Evolutionary conservation across 805 yeast species (phyloP), one percentile per base, ranked within the genome.

Genomic region (Saturnispora zaruensis): DNA sequence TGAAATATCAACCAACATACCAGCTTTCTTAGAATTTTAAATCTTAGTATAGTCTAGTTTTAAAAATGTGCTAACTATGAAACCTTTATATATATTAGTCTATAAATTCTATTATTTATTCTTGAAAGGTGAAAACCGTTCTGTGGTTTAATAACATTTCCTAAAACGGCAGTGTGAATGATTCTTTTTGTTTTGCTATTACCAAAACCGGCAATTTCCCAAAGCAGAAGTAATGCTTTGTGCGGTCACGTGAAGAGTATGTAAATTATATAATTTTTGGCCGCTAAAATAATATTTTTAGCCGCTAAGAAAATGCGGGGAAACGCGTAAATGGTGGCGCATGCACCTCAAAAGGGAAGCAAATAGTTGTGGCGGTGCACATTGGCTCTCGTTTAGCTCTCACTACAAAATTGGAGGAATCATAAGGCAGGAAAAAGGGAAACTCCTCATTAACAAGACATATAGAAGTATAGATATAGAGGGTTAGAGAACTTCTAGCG

Each of bases 1-100:
- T 6, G 59, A 56, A 28, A 56, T 55, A 37, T 56, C 58, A 6
- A 43, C 49, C 18, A 56, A 48, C 59, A 47, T 47, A 5, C 24
- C 16, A 5, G 6, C 18, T 37, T 36, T n/a, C 20, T 21, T 20
- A 6, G n/a, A n/a, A n/a, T n/a, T n/a, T n/a, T 7, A 16, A 18
- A 18, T 16, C 18, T 36, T 36, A 18, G 16, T 4, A 7, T 8
- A 33, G 9, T 33, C 13, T 28, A 11, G 9, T 14, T 13, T 28
- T 28, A 11, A 6, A 28, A 28, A 28, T 11, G 13, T 8, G 13
- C 11, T 9, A 11, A 28, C 32, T 8, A 28, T 13, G 13, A 28
- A 28, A 28, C 32, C 32, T 14, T 28, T 28, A 28, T 28, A 28
- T 28, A 28, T 28, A 11, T 25, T 11, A 13, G 9, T 28, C 32